Conservation (phyloP, 208 protist species). For the Acanthamoeba divionensis region DNA sequence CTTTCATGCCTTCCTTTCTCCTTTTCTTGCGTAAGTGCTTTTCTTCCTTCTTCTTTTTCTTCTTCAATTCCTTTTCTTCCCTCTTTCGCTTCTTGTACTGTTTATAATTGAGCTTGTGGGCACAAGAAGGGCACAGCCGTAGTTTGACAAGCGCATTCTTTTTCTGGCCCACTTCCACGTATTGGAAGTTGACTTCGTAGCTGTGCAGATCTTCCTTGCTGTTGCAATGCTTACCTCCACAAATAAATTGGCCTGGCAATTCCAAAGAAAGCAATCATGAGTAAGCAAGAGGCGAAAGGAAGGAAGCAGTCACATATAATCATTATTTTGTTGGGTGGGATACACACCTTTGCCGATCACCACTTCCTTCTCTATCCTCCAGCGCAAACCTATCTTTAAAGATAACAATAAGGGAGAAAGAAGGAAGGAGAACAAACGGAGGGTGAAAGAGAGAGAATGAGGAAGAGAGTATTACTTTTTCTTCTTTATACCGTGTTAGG, state of each 20-base stretch:
- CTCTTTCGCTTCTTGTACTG: constrained; percentile 24
- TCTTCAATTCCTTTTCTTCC: constrained; percentile 46
- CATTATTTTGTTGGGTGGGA: too few relatives aligned
- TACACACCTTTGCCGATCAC: constrained; percentile 43
- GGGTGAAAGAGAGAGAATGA: too few relatives aligned
- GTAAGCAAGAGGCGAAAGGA: background rate
- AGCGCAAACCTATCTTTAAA: constrained; percentile 56
- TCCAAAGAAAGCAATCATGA: too few relatives aligned
- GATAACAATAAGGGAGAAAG: too few relatives aligned
- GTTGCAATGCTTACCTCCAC: constrained; percentile 28
- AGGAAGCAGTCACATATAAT: too few relatives aligned
- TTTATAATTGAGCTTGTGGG: constrained; percentile 60
- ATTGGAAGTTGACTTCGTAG: constrained; percentile 59
- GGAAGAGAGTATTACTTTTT: too few relatives aligned
- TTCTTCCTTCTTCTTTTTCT: constrained; percentile 18
- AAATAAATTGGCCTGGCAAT: constrained; percentile 37
- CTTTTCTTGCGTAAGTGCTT: background rate
- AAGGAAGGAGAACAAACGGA: too few relatives aligned
- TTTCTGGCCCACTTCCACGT: constrained; percentile 57
- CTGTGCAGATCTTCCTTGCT: constrained; percentile 41
- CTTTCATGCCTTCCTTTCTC: constrained; percentile 14
- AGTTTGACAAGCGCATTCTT: constrained; percentile 65
- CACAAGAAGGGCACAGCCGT: constrained; percentile 56
- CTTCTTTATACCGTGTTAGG: constrained; percentile 34
- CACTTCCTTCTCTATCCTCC: constrained; percentile 52